These are phyloP conservation scores for Jatropha curcas DNA, from an alignment of 345 rosid genomes.

Conservation along the genomic window DNA sequence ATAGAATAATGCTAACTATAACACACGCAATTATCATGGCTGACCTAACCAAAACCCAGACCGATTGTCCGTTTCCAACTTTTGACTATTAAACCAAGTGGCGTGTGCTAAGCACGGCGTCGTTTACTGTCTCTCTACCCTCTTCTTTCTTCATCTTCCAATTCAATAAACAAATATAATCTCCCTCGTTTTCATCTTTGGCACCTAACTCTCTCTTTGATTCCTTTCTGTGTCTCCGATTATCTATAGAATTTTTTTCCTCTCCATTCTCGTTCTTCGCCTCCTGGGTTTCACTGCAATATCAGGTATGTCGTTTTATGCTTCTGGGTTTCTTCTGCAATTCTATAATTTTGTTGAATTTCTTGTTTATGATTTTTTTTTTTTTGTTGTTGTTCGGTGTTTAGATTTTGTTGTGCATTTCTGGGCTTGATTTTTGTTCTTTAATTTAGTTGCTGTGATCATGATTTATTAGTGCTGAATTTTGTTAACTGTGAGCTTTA, in stretches of 20 bases:
- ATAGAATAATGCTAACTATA: not conserved
- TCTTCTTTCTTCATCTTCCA: not conserved
- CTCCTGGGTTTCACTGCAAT: not conserved
- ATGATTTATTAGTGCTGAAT: not conserved
- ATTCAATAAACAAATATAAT: conserved; percentile 1
- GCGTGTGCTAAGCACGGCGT: conserved; percentile 53
- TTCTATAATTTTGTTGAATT: not conserved
- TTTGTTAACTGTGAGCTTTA: not conserved
- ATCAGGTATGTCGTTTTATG: conserved; percentile 2
- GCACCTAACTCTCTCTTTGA: conserved; percentile 25
- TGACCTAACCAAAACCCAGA: not conserved
- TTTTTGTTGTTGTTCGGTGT: not conserved
- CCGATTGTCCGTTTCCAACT: not conserved
- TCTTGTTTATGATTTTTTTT: not conserved
- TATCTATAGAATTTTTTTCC: not conserved
- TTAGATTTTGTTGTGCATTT: not conserved
- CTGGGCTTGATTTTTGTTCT: not conserved
- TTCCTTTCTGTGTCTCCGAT: conserved; percentile 18
- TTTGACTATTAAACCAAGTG: conserved; percentile 13
- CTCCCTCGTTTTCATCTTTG: conserved; percentile 10
- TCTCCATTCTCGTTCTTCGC: not conserved
- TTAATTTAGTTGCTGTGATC: not conserved
- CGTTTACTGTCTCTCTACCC: conserved; percentile 38
- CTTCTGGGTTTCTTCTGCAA: not conserved
- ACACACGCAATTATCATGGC: conserved; percentile 11